phyloP scores from a whole-genome alignment of 441 rosid genomes.

The Pelargonium citronellum region DNA sequence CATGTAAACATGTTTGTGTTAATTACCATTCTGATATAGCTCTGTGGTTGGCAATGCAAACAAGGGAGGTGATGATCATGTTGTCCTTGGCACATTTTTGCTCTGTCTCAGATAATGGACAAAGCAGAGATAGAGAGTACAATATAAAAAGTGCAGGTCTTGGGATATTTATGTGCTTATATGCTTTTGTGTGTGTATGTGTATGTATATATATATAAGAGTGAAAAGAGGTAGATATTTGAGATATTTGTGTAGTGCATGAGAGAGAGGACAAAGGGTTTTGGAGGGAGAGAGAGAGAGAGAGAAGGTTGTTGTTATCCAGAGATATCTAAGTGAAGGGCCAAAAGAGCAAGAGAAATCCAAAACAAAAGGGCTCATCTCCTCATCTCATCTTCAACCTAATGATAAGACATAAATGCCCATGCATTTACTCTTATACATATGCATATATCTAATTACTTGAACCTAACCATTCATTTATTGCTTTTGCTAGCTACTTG shows the following conservation, averaged over 20 bases:
- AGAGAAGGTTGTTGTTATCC: conserved; percentile 24
- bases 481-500: too few species aligned
- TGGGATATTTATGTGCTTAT: too few species aligned
- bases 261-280: too few species aligned
- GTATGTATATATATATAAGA: not conserved
- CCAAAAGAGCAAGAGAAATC: conserved; percentile 14
- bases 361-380: not conserved
- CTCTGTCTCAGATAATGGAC: conserved; percentile 2
- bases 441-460: too few species aligned
- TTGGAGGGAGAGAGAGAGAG: too few species aligned
- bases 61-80: conserved; percentile 29
- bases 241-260: not conserved
- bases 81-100: not conserved
- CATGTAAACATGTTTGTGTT: too few species aligned
- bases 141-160: not conserved
- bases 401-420: not conserved
- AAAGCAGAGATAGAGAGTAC: not conserved
- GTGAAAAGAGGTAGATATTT: not conserved
- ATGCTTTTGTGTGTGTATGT: too few species aligned
- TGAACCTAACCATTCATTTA: too few species aligned
- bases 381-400: not conserved
- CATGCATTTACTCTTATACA: not conserved
- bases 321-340: conserved; percentile 45
- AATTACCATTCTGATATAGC: conserved; percentile 43
- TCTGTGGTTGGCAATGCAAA: conserved; percentile 43